Evolutionary conservation across 164 flowering plant species (phyloP).

Genomic region (Santalum album): DNA sequence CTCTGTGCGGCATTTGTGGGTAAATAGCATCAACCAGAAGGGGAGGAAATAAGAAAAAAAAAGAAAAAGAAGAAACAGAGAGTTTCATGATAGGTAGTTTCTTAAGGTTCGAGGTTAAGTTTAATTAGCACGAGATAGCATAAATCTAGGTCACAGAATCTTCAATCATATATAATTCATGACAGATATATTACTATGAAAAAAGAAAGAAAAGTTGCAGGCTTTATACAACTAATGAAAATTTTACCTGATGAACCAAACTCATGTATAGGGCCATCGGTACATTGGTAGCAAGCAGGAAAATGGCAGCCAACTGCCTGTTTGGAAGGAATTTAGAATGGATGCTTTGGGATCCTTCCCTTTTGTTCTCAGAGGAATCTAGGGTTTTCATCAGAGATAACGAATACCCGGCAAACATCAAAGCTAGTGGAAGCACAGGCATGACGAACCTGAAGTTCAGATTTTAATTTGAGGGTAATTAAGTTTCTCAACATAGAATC

Average conservation of each 20-base stretch:
- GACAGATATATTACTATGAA: no score
- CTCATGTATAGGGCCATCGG: conserved; percentile 96
- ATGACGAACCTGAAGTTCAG: conserved; percentile 90
- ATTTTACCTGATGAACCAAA: conserved; percentile 77
- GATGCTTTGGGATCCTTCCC: conserved; percentile 18
- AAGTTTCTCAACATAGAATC: not conserved
- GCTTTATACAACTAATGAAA: not conserved
- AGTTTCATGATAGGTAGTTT: no score
- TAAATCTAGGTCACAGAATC: no score
- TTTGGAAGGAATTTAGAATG: conserved; percentile 22
- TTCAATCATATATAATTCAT: not conserved
- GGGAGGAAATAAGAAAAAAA: no score
- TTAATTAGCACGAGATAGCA: no score
- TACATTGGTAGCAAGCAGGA: conserved; percentile 68
- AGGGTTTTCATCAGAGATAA: conserved; percentile 34
- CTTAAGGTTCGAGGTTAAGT: no score
- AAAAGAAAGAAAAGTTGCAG: not conserved
- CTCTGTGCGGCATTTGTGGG: conserved; percentile 46
- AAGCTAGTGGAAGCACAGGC: conserved; percentile 84
- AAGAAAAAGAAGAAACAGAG: no score
- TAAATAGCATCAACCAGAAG: no score
- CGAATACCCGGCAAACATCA: conserved; percentile 74
- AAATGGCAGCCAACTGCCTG: conserved; percentile 32
- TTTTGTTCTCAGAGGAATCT: conserved; percentile 14
- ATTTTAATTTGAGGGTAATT: conserved; percentile 10